Conservation (phyloP, 2,329 filamentous ascomycete genomes). For the Scedosporium aurantiacum region DNA sequence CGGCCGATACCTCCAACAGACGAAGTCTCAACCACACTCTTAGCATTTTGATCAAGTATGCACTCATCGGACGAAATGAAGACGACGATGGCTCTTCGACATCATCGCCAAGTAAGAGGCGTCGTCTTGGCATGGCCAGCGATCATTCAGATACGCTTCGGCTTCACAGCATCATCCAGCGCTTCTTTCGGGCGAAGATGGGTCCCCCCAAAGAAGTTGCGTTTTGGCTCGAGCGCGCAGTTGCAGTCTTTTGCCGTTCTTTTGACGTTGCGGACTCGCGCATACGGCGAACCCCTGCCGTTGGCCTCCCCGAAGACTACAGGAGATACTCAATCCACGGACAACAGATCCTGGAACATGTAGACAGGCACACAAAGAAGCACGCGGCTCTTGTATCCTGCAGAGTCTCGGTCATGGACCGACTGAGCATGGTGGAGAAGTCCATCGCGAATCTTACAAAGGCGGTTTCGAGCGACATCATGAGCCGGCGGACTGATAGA, state of each 20-base stretch:
- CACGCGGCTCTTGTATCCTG: slow-evolving; percentile 18
- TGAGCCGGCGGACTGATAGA: background rate
- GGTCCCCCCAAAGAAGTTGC: slow-evolving; percentile 27
- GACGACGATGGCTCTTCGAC: slow-evolving; percentile 26
- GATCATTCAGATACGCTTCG: slow-evolving; percentile 39
- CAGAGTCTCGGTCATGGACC: slow-evolving; percentile 22
- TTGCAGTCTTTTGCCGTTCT: slow-evolving; percentile 35
- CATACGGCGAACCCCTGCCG: slow-evolving; percentile 27
- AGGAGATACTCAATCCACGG: slow-evolving; percentile 41
- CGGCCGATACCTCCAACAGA: slow-evolving; percentile 22
- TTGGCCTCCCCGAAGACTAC: slow-evolving; percentile 41
- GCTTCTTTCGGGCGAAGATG: slow-evolving; percentile 38
- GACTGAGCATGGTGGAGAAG: slow-evolving; percentile 15
- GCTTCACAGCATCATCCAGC: slow-evolving; percentile 41
- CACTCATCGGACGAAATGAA: slow-evolving; percentile 39
- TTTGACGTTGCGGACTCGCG: slow-evolving; percentile 34
- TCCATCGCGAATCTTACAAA: background rate
- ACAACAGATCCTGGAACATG: slow-evolving; percentile 30
- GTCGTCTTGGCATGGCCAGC: slow-evolving; percentile 25
- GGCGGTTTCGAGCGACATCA: background rate
- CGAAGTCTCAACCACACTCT: slow-evolving; percentile 36
- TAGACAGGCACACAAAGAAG: slow-evolving; percentile 26
- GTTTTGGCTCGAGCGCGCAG: slow-evolving; percentile 38
- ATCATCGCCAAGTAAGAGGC: slow-evolving; percentile 27
- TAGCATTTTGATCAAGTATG: slow-evolving; percentile 38